Evolutionary conservation across 2,329 filamentous ascomycete genomes (phyloP).

Genomic region (Paradendryphiella salina): DNA sequence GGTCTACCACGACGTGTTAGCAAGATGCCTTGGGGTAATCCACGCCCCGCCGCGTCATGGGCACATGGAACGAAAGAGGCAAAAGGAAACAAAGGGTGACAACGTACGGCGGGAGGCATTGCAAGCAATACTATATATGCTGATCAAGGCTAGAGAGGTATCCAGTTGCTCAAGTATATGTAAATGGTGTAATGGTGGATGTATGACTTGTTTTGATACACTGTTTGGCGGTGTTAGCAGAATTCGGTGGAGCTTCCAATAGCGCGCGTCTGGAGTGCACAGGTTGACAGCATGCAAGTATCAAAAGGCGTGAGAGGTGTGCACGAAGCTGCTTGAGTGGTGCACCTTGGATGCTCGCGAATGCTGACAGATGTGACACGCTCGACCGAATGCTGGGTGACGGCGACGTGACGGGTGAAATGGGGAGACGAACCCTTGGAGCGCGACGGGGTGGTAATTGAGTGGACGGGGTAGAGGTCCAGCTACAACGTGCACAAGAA

Average conservation of each 20-base stretch:
- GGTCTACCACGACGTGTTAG: constrained; percentile 59
- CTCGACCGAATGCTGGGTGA: constrained; percentile 35
- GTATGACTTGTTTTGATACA: constrained; percentile 46
- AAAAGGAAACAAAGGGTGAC: constrained; percentile 10
- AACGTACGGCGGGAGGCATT: constrained; percentile 62
- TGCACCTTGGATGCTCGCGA: constrained; percentile 31
- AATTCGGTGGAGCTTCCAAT: constrained; percentile 18
- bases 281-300: constrained; percentile 32
- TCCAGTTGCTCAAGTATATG: constrained; percentile 27
- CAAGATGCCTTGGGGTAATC: constrained; percentile 15
- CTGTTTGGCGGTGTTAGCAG: constrained; percentile 38
- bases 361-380: constrained; percentile 40
- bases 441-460: constrained; percentile 29
- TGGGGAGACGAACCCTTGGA: constrained; percentile 36
- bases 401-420: constrained; percentile 37
- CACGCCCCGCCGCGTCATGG: constrained; percentile 13
- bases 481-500: constrained; percentile 39
- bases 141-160: constrained; percentile 39
- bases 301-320: constrained; percentile 23
- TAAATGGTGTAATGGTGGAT: constrained; percentile 33
- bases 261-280: constrained; percentile 20
- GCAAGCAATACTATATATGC: constrained; percentile 48
- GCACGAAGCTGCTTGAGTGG: constrained; percentile 28
- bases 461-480: constrained; percentile 38
- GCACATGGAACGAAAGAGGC: constrained; percentile 13